These are phyloP conservation scores for Phytophthora citrophthora DNA, from an alignment of 352 stramenopile species.

Conservation along the genomic window DNA sequence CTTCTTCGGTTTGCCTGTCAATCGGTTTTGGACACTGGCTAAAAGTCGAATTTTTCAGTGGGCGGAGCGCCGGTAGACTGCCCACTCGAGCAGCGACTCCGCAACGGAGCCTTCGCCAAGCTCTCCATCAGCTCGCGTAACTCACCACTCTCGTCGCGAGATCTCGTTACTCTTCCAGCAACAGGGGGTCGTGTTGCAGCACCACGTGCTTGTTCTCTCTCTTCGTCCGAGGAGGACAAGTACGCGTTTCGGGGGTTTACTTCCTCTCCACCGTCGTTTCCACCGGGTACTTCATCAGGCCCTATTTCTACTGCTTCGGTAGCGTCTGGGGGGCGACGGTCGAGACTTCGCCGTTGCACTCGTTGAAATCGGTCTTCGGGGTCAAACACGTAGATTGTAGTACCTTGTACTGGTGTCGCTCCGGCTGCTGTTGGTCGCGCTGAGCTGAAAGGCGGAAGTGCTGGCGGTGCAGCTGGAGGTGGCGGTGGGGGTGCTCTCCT, in stretches of 20 bases:
- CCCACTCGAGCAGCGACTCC: slow-evolving; percentile 58
- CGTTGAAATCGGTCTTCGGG: slow-evolving; percentile 42
- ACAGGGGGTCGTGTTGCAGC: slow-evolving; percentile 6
- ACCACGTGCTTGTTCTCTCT: slow-evolving; percentile 20
- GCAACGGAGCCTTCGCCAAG: slow-evolving; percentile 47
- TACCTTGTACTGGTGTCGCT: slow-evolving; percentile 25
- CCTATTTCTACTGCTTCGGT: background rate
- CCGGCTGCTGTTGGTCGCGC: slow-evolving; percentile 7
- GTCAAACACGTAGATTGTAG: slow-evolving; percentile 61
- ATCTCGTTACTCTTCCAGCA: slow-evolving; percentile 15
- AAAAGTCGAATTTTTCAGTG: slow-evolving; percentile 61
- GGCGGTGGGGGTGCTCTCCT: slow-evolving; percentile 22
- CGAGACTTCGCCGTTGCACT: slow-evolving; percentile 38
- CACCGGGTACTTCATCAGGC: slow-evolving; percentile 9
- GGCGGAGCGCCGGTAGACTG: slow-evolving; percentile 60
- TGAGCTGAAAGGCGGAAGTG: slow-evolving; percentile 13
- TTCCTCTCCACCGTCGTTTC: slow-evolving; percentile 12
- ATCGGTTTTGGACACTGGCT: slow-evolving; percentile 9
- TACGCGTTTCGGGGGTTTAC: slow-evolving; percentile 2
- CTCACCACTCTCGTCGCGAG: slow-evolving; percentile 59
- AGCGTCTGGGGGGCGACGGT: slow-evolving; percentile 7
- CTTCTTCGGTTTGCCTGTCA: background rate
- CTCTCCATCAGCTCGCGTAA: slow-evolving; percentile 67
- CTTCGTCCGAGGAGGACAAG: slow-evolving; percentile 38
- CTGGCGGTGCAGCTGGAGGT: slow-evolving; percentile 17